Evolutionary conservation across 1,139 yeast species (phyloP).

Genomic region (Yamadazyma diddensiae): DNA sequence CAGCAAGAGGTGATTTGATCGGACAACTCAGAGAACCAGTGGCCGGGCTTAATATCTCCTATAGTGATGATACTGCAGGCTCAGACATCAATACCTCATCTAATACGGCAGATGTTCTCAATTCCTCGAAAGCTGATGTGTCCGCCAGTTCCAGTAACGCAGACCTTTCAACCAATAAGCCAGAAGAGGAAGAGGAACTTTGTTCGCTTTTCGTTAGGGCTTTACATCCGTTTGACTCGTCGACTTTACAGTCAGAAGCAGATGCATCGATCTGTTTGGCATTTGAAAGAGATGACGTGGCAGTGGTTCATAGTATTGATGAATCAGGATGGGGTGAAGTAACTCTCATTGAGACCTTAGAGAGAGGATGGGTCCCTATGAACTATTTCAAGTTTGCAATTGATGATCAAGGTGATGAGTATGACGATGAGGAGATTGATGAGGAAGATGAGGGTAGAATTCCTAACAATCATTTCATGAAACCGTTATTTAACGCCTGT

Average conservation of each 20-base stretch:
- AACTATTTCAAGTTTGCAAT: slow-evolving; percentile 76
- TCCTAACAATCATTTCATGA: slow-evolving; percentile 47
- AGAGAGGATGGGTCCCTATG: slow-evolving; percentile 96
- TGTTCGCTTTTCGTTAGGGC: slow-evolving; percentile 57
- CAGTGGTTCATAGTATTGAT: slow-evolving; percentile 85
- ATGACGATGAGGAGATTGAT: slow-evolving; percentile 19
- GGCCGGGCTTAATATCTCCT: slow-evolving; percentile 11
- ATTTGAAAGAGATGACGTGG: slow-evolving; percentile 75
- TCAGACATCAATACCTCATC: neutral
- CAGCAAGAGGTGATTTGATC: slow-evolving; percentile 31
- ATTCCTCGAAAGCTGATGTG: neutral
- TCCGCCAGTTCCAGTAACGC: slow-evolving; percentile 1
- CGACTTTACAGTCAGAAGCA: slow-evolving; percentile 58
- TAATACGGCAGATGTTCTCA: neutral
- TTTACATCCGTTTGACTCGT: slow-evolving; percentile 74
- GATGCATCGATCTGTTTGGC: slow-evolving; percentile 82
- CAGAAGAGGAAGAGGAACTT: slow-evolving; percentile 34
- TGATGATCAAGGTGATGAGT: slow-evolving; percentile 25
- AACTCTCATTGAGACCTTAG: slow-evolving; percentile 63
- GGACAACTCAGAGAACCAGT: slow-evolving; percentile 7
- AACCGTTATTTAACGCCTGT: slow-evolving; percentile 65
- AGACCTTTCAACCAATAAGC: slow-evolving; percentile 1
- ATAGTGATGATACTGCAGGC: slow-evolving; percentile 1
- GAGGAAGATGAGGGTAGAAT: slow-evolving; percentile 21
- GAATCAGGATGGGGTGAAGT: slow-evolving; percentile 99